These are phyloP conservation scores for Pouteria campechiana DNA, from an alignment of 179 eudicot genomes.

Conservation along the genomic window DNA sequence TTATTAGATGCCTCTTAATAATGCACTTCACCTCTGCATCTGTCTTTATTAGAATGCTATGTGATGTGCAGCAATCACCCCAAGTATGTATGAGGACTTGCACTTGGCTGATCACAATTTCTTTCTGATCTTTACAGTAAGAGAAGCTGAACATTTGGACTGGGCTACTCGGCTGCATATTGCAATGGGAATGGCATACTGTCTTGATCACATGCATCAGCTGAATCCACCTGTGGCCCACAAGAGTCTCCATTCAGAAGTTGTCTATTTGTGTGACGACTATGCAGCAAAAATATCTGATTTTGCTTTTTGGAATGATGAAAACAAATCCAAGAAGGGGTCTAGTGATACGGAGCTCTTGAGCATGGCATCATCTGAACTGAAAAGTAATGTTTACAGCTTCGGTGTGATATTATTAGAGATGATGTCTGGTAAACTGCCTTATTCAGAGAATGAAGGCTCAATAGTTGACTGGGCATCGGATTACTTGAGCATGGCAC, in stretches of 20 bases:
- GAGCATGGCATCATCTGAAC: slow-evolving; percentile 28
- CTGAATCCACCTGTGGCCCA: slow-evolving; percentile 49
- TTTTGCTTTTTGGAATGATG: slow-evolving; percentile 47
- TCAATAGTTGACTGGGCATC: slow-evolving; percentile 39
- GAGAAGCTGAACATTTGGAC: slow-evolving; percentile 89
- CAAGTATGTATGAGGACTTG: no score
- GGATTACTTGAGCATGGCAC: slow-evolving; percentile 25
- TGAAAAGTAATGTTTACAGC: slow-evolving; percentile 48
- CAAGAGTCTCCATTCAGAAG: slow-evolving; percentile 45
- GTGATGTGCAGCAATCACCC: no score
- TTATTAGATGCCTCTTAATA: no score
- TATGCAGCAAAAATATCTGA: slow-evolving; percentile 94
- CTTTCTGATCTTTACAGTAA: no score
- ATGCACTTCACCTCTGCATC: no score
- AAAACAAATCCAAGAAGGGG: slow-evolving; percentile 21
- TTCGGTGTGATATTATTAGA: slow-evolving; percentile 63
- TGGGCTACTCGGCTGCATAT: slow-evolving; percentile 66
- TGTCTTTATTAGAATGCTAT: no score
- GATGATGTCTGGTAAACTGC: slow-evolving; percentile 54
- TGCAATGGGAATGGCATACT: slow-evolving; percentile 79
- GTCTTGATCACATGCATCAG: slow-evolving; percentile 78
- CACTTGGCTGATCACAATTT: no score
- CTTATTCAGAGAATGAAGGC: slow-evolving; percentile 28
- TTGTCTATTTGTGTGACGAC: slow-evolving; percentile 68
- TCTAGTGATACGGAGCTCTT: slow-evolving; percentile 34